These are phyloP conservation scores for Carex cristatella DNA, from an alignment of 176 grass and related monocot genomes.

Conservation along the genomic window DNA sequence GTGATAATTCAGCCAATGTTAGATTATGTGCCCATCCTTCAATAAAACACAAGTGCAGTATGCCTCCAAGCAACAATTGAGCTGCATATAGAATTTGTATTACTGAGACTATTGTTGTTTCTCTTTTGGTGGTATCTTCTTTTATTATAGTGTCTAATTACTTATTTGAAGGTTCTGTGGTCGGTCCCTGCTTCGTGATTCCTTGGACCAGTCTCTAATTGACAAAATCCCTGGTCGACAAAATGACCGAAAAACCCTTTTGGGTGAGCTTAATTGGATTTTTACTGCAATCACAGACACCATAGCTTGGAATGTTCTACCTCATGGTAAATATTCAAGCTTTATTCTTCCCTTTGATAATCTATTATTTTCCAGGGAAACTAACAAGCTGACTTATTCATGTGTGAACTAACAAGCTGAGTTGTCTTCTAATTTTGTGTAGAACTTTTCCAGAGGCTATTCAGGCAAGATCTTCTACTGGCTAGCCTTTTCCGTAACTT, in stretches of 20 bases:
- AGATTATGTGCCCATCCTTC: background rate
- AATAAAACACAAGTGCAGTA: background rate
- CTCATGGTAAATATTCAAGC: constrained; percentile 60
- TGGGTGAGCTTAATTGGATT: constrained; percentile 99
- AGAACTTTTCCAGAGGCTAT: constrained; percentile 96
- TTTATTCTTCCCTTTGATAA: background rate
- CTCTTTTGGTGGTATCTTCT: background rate
- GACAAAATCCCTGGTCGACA: constrained; percentile 91
- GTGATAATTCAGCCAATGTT: background rate
- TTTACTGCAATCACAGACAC: constrained; percentile 97
- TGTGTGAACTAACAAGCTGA: background rate
- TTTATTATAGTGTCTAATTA: background rate
- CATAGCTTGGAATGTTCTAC: constrained; percentile 97
- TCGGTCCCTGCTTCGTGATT: constrained; percentile 64
- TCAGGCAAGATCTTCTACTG: constrained; percentile 94
- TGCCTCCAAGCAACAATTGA: background rate
- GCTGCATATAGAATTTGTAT: constrained; percentile 3
- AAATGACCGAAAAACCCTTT: constrained; percentile 97
- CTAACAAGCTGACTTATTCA: constrained; percentile 7
- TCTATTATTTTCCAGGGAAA: background rate
- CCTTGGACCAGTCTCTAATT: constrained; percentile 57
- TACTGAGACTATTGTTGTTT: background rate
- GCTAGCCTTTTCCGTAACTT: constrained; percentile 99
- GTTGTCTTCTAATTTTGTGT: constrained; percentile 27
- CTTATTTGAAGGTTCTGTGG: constrained; percentile 62